These are phyloP conservation scores for Boletus pseudo-olivaceus DNA, from an alignment of 768 basidiomycete species.

Conservation along the genomic window DNA sequence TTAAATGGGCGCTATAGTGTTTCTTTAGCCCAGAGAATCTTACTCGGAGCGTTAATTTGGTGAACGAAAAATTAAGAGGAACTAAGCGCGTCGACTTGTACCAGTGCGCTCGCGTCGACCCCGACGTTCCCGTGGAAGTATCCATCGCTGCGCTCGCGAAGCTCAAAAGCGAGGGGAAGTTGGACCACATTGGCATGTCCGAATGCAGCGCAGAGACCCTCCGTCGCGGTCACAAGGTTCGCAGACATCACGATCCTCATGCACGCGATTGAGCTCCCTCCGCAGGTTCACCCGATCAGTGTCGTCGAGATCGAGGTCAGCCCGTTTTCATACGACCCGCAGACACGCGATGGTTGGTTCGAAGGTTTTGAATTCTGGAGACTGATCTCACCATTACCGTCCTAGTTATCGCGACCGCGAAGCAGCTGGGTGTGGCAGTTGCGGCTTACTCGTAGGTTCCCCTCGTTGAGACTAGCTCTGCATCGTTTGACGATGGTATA, in stretches of 20 bases:
- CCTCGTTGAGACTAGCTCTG: too few relatives aligned
- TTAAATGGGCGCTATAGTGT: background rate
- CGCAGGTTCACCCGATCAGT: slow-evolving; percentile 50
- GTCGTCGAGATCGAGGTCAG: slow-evolving; percentile 68
- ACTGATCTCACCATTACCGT: background rate
- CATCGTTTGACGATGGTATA: slow-evolving; percentile 16
- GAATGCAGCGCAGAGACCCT: slow-evolving; percentile 52
- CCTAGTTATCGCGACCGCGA: slow-evolving; percentile 48
- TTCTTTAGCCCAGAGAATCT: slow-evolving; percentile 37
- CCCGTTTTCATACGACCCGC: slow-evolving; percentile 54
- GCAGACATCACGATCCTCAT: background rate
- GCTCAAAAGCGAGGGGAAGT: slow-evolving; percentile 28
- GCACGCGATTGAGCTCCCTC: background rate
- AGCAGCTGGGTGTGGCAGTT: slow-evolving; percentile 56
- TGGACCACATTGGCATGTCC: slow-evolving; percentile 57
- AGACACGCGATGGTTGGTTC: slow-evolving; percentile 41
- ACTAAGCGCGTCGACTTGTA: slow-evolving; percentile 61
- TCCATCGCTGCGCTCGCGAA: slow-evolving; percentile 39
- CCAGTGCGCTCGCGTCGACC: slow-evolving; percentile 50
- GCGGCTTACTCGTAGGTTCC: slow-evolving; percentile 53
- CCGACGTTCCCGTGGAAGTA: slow-evolving; percentile 44
- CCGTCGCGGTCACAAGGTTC: slow-evolving; percentile 31
- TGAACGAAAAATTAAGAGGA: slow-evolving; percentile 45
- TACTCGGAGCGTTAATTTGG: slow-evolving; percentile 41
- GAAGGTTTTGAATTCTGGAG: background rate